A percentile compares a stretch with the other conserved stretches of the same genome.
These are phyloP conservation scores for Auxenochlorella pyrenoidosa DNA, from an alignment of 139 green algal genomes.

Conservation along the genomic window DNA sequence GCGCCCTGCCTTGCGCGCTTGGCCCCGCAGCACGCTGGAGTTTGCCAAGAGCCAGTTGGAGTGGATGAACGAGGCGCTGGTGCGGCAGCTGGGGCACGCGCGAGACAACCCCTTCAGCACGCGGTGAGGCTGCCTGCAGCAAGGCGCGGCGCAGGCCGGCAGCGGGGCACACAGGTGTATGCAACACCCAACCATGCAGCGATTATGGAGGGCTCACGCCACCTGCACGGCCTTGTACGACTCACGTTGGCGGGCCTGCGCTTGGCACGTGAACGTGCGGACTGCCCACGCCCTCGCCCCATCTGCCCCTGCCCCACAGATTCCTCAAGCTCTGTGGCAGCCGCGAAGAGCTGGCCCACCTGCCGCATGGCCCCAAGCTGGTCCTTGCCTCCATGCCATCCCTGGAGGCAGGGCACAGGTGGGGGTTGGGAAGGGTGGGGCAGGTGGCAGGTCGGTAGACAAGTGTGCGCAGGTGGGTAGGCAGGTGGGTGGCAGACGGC, in stretches of 20 bases:
- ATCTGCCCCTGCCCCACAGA: constrained; percentile 22
- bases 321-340: constrained; percentile 63
- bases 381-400: constrained; percentile 82
- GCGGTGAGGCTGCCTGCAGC: too few relatives aligned
- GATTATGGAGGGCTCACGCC: too few relatives aligned
- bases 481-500: too few relatives aligned
- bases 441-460: too few relatives aligned
- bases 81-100: constrained; percentile 61
- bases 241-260: neutral
- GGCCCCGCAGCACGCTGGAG: constrained; percentile 24
- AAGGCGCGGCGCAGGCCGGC: too few relatives aligned
- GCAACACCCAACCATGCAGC: too few relatives aligned
- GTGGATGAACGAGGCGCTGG: constrained; percentile 84
- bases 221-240: too few relatives aligned
- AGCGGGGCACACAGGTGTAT: too few relatives aligned
- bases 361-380: constrained; percentile 71
- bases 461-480: too few relatives aligned
- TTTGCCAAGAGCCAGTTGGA: constrained; percentile 72
- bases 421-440: too few relatives aligned
- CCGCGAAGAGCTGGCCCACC: constrained; percentile 57
- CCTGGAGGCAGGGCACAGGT: constrained; percentile 69
- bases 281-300: constrained; percentile 16
- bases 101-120: constrained; percentile 75
- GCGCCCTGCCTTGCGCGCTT: too few relatives aligned
- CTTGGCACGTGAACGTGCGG: neutral